Base-by-base conservation (phyloP, 148 eudicot genomes). In the Heliosperma pusillum region DNA sequence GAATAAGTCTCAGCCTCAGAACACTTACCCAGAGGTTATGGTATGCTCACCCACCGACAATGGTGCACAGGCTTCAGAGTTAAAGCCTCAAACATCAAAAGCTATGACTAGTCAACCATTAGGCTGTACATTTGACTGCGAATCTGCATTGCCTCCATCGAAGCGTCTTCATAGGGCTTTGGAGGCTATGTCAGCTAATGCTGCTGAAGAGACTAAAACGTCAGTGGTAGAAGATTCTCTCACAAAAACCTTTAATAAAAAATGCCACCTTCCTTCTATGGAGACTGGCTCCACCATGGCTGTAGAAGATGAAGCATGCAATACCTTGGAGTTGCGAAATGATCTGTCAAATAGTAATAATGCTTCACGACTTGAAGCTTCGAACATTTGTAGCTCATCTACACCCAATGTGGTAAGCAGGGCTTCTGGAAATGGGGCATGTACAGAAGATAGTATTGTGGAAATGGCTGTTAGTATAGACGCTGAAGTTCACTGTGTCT, bases 161-260 rank as follows among this genome's bases (percentile, higher is more conserved):
- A 95, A 95, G 84, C 97, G 99, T 66, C 90, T 95, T 21, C 93
- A 92, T 78, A 90, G 99, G 71, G 99, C 99, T 71, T 77, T 95
- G 81, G 97, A 92, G 83, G 99, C 97, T 20, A 95, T 95, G 99
- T 92, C 97, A 75, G 99, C 97, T 73, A 88, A 95, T 88, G 94
- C 85, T 80, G 92, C 87, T 58, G 99, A 89, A 81, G 93, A 85
- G 85, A 79, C 76, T 74, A 73, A 74, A 76, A 70, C 79, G 24
- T 44, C 65, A 69, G 65, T 40, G 25, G 80, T 78, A 77, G 81
- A 21, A 50, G 77, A 61, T 62, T 66, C 76, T 21, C 58, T 78
- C 36, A 50, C 64, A 26, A 26, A 84, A 45, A 70, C 73, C 7
- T 73, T 56, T 57, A 80, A 27, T 50, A 77, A 82, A 74, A 83